These are phyloP conservation scores for Hymenoscyphus infarciens DNA, from an alignment of 2,329 filamentous ascomycete genomes.

Conservation along the genomic window DNA sequence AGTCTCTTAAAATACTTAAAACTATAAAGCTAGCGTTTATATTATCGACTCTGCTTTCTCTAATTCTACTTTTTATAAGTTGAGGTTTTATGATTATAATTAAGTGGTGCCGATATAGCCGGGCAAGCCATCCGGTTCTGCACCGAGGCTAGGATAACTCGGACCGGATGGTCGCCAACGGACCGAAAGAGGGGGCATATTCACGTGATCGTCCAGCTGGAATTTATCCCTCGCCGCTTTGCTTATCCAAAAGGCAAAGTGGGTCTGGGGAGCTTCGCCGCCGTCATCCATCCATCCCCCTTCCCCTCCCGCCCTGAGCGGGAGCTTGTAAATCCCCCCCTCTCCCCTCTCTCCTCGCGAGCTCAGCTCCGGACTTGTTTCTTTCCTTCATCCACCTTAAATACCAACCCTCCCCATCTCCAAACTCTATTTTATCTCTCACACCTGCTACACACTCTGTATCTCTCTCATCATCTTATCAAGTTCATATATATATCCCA, in stretches of 20 bases:
- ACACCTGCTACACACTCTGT: not conserved
- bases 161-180: not conserved
- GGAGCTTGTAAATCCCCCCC: not conserved
- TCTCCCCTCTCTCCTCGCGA: not conserved
- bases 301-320: not conserved
- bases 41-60: too few relatives aligned
- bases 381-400: conserved; percentile 7
- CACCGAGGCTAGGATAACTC: not conserved
- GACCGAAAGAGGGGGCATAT: not conserved
- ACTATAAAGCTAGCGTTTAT: too few relatives aligned
- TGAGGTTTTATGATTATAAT: too few relatives aligned
- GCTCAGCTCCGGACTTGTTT: conserved; percentile 9
- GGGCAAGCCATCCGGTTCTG: not conserved
- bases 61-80: too few relatives aligned
- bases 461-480: not conserved
- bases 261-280: conserved; percentile 1
- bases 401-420: not conserved
- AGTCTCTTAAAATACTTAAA: too few relatives aligned
- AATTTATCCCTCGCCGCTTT: conserved; percentile 5
- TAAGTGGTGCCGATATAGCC: not conserved
- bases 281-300: not conserved
- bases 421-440: conserved; percentile 3
- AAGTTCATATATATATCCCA: not conserved
- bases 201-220: not conserved
- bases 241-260: not conserved